Conservation (phyloP, 1,139 yeast species). For the Meyerozyma elateridarum region DNA sequence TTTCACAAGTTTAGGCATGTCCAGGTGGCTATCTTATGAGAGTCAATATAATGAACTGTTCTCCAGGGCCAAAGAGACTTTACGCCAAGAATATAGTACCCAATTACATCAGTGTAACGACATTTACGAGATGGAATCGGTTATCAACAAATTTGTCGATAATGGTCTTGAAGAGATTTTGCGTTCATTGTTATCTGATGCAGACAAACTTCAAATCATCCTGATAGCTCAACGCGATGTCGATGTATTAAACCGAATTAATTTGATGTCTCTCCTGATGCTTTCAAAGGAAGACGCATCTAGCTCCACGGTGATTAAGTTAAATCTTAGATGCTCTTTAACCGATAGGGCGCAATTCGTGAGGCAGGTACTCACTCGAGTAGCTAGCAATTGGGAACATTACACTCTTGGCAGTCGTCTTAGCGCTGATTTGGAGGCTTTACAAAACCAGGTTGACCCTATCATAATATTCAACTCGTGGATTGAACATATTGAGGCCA, state of each 20-base stretch:
- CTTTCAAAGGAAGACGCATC: no score
- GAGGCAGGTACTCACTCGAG: not conserved
- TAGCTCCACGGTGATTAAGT: no score
- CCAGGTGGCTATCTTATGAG: slow-evolving; percentile 31
- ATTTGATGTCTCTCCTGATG: not conserved
- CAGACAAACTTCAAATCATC: slow-evolving; percentile 19
- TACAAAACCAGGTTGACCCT: not conserved
- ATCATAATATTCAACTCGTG: not conserved
- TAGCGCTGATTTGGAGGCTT: not conserved
- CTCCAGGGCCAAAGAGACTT: slow-evolving; percentile 16
- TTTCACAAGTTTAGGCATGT: slow-evolving; percentile 27
- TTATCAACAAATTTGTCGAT: slow-evolving; percentile 20
- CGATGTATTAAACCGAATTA: not conserved
- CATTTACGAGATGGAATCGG: not conserved
- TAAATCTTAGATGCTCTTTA: no score
- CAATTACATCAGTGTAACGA: slow-evolving; percentile 12
- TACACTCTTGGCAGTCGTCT: not conserved
- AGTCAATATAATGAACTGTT: slow-evolving; percentile 17
- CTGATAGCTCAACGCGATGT: slow-evolving; percentile 2
- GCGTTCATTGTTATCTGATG: slow-evolving; percentile 27
- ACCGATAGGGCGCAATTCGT: not conserved
- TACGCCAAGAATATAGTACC: slow-evolving; percentile 20
- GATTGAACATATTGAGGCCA: not conserved
- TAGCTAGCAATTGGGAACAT: slow-evolving; percentile 1
- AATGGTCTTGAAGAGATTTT: slow-evolving; percentile 20